These are phyloP conservation scores for Plasmodium falciparum DNA, from an alignment of 169 alveolate species.

Conservation along the genomic window DNA sequence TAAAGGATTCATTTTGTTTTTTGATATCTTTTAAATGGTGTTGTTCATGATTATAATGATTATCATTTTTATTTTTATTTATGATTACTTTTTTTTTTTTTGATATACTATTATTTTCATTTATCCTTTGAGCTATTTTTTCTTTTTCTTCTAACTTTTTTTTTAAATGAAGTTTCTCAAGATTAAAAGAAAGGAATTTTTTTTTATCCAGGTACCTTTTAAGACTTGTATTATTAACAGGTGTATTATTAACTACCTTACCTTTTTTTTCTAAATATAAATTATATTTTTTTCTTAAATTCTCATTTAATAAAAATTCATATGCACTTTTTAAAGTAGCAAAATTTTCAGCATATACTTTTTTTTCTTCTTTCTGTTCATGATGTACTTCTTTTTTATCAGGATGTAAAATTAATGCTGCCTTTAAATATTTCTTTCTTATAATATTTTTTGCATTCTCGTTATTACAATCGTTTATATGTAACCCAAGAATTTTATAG, in stretches of 20 bases:
- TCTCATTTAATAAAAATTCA: conserved; percentile 56
- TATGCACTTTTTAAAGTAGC: conserved; percentile 51
- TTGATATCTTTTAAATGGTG: conserved; percentile 29
- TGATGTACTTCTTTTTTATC: conserved; percentile 15
- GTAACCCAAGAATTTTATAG: conserved; percentile 41
- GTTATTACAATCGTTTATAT: conserved; percentile 15
- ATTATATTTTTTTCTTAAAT: conserved; percentile 45
- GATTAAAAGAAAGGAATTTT: conserved; percentile 11
- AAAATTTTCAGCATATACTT: conserved; percentile 10
- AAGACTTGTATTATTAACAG: conserved; percentile 26
- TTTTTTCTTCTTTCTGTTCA: background rate
- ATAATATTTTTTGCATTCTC: conserved; percentile 39
- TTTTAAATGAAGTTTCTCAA: conserved; percentile 23
- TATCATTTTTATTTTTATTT: conserved; percentile 11
- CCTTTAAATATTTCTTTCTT: conserved; percentile 47
- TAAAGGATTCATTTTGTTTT: conserved; percentile 22
- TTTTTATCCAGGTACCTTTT: conserved; percentile 29
- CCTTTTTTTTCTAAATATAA: conserved; percentile 10
- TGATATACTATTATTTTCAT: background rate
- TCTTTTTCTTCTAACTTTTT: conserved; percentile 44
- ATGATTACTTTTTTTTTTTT: background rate
- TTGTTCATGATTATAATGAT: background rate
- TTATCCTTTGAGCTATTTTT: background rate
- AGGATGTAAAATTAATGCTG: conserved; percentile 60
- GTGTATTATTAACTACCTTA: background rate